Conservation (phyloP, 495 filamentous ascomycete genomes). For the Annulohypoxylon maeteangense region DNA sequence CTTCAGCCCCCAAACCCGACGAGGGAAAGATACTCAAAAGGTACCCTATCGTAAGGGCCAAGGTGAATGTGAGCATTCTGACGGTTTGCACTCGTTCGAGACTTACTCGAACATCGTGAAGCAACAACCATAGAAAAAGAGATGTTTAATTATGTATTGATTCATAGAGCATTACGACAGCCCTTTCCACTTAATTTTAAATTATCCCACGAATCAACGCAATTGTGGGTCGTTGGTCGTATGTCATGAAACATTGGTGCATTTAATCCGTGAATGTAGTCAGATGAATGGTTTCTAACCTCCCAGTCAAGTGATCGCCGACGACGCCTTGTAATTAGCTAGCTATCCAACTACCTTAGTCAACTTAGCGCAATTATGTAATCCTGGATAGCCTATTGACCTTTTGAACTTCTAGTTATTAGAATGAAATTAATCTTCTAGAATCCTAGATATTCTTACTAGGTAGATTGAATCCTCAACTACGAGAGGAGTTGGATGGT, state of each 20-base stretch:
- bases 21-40: not conserved
- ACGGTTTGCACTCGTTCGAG: not conserved
- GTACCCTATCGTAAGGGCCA: not conserved
- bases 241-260: not conserved
- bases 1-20: not conserved
- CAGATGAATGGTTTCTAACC: slow-evolving; percentile 9
- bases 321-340: not conserved
- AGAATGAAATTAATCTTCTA: too few relatives aligned
- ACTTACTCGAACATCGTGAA: not conserved
- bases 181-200: not conserved
- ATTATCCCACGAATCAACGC: not conserved
- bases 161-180: not conserved
- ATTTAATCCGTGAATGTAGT: not conserved
- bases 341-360: not conserved
- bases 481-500: too few relatives aligned
- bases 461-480: too few relatives aligned
- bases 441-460: too few relatives aligned
- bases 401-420: too few relatives aligned
- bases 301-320: not conserved
- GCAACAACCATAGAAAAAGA: not conserved
- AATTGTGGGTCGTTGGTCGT: not conserved
- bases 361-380: not conserved
- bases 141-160: not conserved
- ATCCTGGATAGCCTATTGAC: too few relatives aligned
- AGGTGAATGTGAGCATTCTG: not conserved